Conservation (phyloP, 2,329 filamentous ascomycete species). For the Aspergillus caelatus region DNA sequence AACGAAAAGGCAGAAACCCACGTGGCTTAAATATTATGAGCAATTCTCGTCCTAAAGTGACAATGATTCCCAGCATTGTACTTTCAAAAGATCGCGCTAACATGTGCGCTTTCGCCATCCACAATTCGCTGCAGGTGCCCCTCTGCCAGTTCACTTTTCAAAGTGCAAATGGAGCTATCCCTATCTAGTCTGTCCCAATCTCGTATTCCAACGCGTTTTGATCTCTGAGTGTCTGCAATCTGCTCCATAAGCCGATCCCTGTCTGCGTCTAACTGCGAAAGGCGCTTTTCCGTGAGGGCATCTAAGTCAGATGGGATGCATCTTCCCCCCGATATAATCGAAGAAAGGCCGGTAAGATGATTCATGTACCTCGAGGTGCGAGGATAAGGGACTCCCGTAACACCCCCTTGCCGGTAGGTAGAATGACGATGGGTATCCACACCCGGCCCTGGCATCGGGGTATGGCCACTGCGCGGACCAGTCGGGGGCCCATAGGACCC, state of each 20-base stretch:
- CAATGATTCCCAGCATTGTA: neutral
- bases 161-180: constrained; percentile 49
- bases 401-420: constrained; percentile 40
- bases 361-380: constrained; percentile 44
- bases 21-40: neutral
- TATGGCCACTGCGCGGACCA: constrained; percentile 40
- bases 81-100: constrained; percentile 43
- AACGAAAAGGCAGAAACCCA: neutral
- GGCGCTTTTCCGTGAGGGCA: constrained; percentile 45
- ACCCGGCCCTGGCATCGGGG: constrained; percentile 20
- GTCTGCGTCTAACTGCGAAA: constrained; percentile 49
- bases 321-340: constrained; percentile 48
- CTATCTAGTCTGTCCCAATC: constrained; percentile 53
- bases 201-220: constrained; percentile 45
- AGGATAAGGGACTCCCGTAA: constrained; percentile 38
- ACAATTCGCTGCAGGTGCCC: constrained; percentile 50
- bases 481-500: constrained; percentile 37
- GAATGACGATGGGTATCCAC: constrained; percentile 39
- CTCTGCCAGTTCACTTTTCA: constrained; percentile 54
- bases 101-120: constrained; percentile 45
- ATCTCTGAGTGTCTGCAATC: constrained; percentile 46
- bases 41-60: neutral
- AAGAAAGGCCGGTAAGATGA: constrained; percentile 41
- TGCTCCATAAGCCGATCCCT: constrained; percentile 49
- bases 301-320: constrained; percentile 42